Base-by-base conservation (phyloP, 306 rosid species). In the Glycyrrhiza uralensis region DNA sequence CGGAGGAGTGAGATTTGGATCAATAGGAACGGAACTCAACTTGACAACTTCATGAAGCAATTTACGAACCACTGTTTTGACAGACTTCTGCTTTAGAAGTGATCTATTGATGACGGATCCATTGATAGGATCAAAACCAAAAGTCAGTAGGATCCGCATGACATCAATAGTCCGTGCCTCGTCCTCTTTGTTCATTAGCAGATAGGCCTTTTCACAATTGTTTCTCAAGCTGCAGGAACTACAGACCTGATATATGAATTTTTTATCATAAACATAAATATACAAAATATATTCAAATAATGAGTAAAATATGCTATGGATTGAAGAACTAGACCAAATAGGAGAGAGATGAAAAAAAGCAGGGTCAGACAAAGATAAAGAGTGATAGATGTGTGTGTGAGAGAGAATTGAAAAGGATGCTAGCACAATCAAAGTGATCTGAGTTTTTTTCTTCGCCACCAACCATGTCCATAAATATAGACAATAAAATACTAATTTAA, bases 151-250 rank as follows among this genome's bases (percentile, higher is more conserved):
- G 69, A 94, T 79, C 61, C 98, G 92, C 97, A 89, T 94, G 39
- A 94, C 39, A 78, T 94, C 98, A 30, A 94, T 80, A 22, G 95
- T 89, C 23, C 92, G 85, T 6, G 96, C 98, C 83, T 91, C 97
- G 0, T 91, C 96, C 82, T 94, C 98, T 87, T 89, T 94, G 78
- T 89, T 87, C 6, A 96, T 87, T 56, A 94, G 57, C 74, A 94
- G 77, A 76, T 87, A 94, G 1, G 89, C 98, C 76, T 87, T 85
- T 64, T 87, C 96, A 71, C 98, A 94, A 41, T 91, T 78, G 85
- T 81, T 91, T 79, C 98, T 91, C 90, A 94, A 87, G 85, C 87
- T 89, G 91, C 97, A 94, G 85, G 98, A 91, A 89, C 97, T 94
- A 80, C 98, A 94, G 72, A 94, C 98, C 98, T 94, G 90, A 72